Evolutionary conservation across 1,284 basidiomycete genomes (phyloP).

Genomic region (Wallemia mellicola): DNA sequence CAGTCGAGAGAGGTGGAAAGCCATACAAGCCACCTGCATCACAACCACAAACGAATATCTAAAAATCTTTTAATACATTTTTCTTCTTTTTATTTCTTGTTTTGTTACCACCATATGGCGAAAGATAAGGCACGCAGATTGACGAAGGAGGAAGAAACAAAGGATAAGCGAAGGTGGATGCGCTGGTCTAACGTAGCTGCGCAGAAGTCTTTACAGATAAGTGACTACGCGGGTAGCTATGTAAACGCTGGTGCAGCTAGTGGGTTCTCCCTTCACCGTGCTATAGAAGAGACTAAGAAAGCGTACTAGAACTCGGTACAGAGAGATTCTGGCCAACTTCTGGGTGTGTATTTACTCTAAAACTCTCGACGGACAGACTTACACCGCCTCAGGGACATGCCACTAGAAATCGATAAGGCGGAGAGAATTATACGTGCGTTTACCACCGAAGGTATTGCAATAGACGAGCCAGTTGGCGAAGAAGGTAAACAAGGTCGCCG

Average conservation of each 20-base stretch:
- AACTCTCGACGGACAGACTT: not conserved
- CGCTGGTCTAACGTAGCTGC: not conserved
- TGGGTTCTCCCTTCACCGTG: not conserved
- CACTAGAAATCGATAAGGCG: constrained; percentile 21
- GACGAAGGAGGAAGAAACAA: not conserved
- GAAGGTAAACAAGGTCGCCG: constrained; percentile 13
- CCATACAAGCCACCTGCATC: not conserved
- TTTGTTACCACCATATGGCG: not conserved
- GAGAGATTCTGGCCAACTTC: not conserved
- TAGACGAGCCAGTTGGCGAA: constrained; percentile 7
- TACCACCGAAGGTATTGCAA: constrained; percentile 13
- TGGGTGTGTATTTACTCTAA: not conserved
- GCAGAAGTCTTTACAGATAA: not conserved
- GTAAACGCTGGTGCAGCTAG: not conserved
- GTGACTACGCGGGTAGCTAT: not conserved
- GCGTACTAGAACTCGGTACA: not conserved
- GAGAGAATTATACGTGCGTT: constrained; percentile 20
- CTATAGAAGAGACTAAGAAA: not conserved
- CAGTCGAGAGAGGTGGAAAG: not conserved
- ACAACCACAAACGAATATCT: too few relatives aligned
- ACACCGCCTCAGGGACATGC: not conserved
- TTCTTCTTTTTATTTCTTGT: not conserved
- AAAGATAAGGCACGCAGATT: not conserved
- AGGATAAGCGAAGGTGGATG: not conserved
- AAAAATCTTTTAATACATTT: not conserved